Conservation (phyloP, 306 rosid species). For the Cicer cuneatum region DNA sequence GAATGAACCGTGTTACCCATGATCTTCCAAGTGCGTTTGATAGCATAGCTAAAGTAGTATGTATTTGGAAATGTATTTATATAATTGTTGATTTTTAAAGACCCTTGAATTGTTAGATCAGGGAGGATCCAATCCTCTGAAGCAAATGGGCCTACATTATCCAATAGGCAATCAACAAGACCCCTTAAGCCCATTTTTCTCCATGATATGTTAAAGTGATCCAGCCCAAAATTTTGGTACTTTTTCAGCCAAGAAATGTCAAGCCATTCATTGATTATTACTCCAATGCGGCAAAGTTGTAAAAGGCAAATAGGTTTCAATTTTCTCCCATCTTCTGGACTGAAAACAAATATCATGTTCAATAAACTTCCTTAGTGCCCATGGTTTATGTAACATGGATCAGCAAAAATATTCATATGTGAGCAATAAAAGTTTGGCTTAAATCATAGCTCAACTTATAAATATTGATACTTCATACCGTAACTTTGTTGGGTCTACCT, state of each 20-base stretch:
- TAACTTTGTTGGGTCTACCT: no score
- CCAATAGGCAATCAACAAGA: slow-evolving; percentile 73
- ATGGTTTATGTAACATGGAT: neutral
- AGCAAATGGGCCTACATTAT: slow-evolving; percentile 82
- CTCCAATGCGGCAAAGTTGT: slow-evolving; percentile 82
- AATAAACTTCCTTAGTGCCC: slow-evolving; percentile 40
- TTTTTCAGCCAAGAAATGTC: slow-evolving; percentile 80
- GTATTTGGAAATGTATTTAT: slow-evolving; percentile 81
- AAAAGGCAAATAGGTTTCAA: slow-evolving; percentile 76
- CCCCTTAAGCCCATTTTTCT: slow-evolving; percentile 76
- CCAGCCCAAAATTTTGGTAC: slow-evolving; percentile 87
- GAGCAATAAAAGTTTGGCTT: no score
- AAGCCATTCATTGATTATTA: slow-evolving; percentile 83
- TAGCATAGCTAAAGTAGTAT: slow-evolving; percentile 90
- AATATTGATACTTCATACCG: no score
- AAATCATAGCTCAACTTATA: no score
- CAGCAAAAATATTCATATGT: neutral
- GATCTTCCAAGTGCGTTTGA: slow-evolving; percentile 76
- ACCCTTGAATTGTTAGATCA: slow-evolving; percentile 91
- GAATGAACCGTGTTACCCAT: slow-evolving; percentile 80
- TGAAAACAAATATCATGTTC: slow-evolving; percentile 47
- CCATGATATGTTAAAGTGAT: slow-evolving; percentile 86
- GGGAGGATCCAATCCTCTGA: slow-evolving; percentile 96
- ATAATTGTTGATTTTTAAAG: slow-evolving; percentile 59
- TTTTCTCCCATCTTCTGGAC: slow-evolving; percentile 85